A percentile compares a stretch with the other conserved stretches of the same genome.
These are phyloP conservation scores for Naematelia encephala DNA, from an alignment of 768 basidiomycete genomes.

Conservation along the genomic window DNA sequence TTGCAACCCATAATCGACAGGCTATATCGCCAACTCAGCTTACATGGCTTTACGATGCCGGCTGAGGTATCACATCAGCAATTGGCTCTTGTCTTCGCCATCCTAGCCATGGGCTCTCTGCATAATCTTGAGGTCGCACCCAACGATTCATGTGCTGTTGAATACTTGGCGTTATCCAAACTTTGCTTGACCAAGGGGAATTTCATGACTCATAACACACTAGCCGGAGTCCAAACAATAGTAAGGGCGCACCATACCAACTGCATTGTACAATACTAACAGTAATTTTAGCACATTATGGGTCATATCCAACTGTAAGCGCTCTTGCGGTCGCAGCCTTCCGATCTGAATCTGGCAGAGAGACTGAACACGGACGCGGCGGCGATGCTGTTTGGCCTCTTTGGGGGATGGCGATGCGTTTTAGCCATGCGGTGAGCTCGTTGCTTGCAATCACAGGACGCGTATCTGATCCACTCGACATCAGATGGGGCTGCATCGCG, in stretches of 20 bases:
- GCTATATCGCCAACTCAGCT: neutral
- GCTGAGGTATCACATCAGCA: slow-evolving; percentile 1
- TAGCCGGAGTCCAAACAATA: slow-evolving; percentile 22
- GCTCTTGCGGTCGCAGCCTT: too few relatives aligned
- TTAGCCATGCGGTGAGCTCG: slow-evolving; percentile 2
- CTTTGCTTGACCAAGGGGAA: slow-evolving; percentile 14
- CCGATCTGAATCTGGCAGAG: too few relatives aligned
- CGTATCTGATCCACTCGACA: slow-evolving; percentile 3
- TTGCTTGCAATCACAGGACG: neutral
- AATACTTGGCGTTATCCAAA: slow-evolving; percentile 10
- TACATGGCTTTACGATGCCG: neutral
- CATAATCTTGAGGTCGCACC: slow-evolving; percentile 22
- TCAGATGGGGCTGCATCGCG: slow-evolving; percentile 9
- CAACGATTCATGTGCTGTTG: slow-evolving; percentile 8
- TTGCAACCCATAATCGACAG: neutral
- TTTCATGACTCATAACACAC: slow-evolving; percentile 22
- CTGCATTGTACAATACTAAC: neutral
- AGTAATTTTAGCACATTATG: neutral
- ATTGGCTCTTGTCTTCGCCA: slow-evolving; percentile 19
- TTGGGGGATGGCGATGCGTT: neutral
- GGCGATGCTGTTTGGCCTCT: slow-evolving; percentile 5
- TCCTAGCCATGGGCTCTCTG: slow-evolving; percentile 22
- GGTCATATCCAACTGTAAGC: neutral
- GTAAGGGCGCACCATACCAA: neutral
- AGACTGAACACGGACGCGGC: neutral